Evolutionary conservation across 371 early-diverging fungal genomes (phyloP).

Genomic region (Massospora cicadina): DNA sequence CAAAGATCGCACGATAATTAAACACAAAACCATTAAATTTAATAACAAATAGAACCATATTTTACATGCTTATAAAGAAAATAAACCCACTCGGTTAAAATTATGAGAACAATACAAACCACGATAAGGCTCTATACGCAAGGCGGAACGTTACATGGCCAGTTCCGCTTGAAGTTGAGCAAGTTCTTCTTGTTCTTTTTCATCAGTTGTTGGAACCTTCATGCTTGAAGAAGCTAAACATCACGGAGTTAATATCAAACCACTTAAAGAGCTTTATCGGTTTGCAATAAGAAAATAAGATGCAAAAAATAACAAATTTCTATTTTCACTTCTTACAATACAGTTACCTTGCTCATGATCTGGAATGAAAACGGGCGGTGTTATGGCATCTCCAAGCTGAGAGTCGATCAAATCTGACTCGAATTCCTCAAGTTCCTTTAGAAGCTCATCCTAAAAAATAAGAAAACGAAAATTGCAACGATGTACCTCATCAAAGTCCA

Average conservation of each 20-base stretch:
- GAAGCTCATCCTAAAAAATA: conserved; percentile 54
- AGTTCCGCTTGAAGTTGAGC: conserved; percentile 9
- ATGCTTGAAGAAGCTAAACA: not conserved
- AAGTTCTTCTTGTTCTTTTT: conserved; percentile 8
- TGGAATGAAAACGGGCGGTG: conserved; percentile 39
- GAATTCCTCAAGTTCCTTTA: conserved; percentile 76
- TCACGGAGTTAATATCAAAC: no score
- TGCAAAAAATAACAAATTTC: no score
- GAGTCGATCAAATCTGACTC: conserved; percentile 87
- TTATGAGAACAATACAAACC: no score
- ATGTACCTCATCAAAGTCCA: conserved; percentile 71
- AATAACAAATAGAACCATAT: not conserved
- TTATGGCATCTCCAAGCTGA: conserved; percentile 59
- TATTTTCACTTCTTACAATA: no score
- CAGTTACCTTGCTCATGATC: not conserved
- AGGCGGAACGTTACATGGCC: not conserved
- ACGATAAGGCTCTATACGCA: not conserved
- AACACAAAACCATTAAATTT: no score
- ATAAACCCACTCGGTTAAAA: not conserved
- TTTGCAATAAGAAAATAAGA: no score
- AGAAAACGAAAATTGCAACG: not conserved
- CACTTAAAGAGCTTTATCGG: no score
- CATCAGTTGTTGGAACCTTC: not conserved
- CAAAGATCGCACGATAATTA: no score
- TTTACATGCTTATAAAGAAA: not conserved